Base-by-base conservation (phyloP, 2,329 filamentous ascomycete genomes). In the Helotiales sp. region DNA sequence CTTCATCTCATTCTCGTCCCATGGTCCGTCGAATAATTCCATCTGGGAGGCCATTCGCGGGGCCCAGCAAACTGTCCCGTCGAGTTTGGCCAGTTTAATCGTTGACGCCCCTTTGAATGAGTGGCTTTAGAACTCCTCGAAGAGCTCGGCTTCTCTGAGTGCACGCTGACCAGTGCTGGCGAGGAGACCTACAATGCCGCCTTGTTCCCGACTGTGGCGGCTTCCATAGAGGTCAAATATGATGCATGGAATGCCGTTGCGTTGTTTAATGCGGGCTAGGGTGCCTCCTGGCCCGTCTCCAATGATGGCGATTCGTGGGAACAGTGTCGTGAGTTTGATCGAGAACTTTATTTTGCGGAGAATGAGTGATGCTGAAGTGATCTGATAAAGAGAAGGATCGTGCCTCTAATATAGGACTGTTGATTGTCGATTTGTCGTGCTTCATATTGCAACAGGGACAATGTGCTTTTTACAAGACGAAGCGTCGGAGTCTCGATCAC, bases 111-210 rank as follows among this genome's bases (percentile, higher is more conserved):
- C 83, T 6, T 81, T 80, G 22, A 79, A 77, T 1, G 80, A 79
- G 30, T 81, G 72, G 45, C 79, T 70, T 10, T 67, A 57, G 66
- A 78, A 78, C 20, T 69, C 57, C 28, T 73, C 69, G 3, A 77
- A 64, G 1, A 78, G 70, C 0, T 76, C 77, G 1, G 76, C 77
- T 50, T 76, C 76, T 20, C 67, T 49, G n/a, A 78, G 70, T 2
- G 77, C 77, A 20, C 64, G 70, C 65, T 78, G 78, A 0, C 78
- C 77, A 0, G 69, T 66, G 24, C 73, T 57, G 2, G 72, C 71
- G 52, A 78, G 77, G 62, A 87, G 83, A 60, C 85, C 85, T 5
- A 87, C 75, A 28, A 84, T 84, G 1, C 84, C 85, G 2, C 71
- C 71, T 67, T 72, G 69, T 11, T 61, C 67, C 11, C 70, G 69